Conservation (phyloP, 257 asterid species). For the Petrea volubilis region DNA sequence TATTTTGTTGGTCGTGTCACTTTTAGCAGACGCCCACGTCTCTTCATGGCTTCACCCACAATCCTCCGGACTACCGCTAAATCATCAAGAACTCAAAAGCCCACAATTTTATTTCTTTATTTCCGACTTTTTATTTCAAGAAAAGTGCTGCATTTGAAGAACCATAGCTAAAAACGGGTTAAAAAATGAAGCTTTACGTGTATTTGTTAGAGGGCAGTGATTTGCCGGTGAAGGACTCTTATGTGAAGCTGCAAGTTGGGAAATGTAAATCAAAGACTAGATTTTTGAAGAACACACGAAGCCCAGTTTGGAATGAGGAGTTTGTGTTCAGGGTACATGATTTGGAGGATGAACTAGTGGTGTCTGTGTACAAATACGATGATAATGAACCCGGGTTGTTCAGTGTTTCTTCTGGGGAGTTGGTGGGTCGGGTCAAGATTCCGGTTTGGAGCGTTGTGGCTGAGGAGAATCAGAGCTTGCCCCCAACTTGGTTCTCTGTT, state of each 20-base stretch:
- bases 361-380: conserved; percentile 50
- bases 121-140: background rate
- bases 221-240: conserved; percentile 58
- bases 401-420: conserved; percentile 41
- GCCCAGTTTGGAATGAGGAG: conserved; percentile 88
- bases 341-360: conserved; percentile 63
- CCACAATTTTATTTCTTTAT: background rate
- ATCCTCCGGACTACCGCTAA: conserved; percentile 26
- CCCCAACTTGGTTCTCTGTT: conserved; percentile 81
- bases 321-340: conserved; percentile 68
- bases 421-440: conserved; percentile 70
- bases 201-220: conserved; percentile 71
- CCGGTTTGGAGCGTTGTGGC: conserved; percentile 63
- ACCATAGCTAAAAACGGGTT: background rate
- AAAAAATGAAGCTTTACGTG: conserved; percentile 65
- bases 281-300: conserved; percentile 45
- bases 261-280: conserved; percentile 67
- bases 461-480: conserved; percentile 69
- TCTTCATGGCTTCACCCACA: conserved; percentile 40
- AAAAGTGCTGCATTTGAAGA: conserved; percentile 12
- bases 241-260: conserved; percentile 68
- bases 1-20: conserved; percentile 49
- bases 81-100: conserved; percentile 22
- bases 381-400: conserved; percentile 60
- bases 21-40: conserved; percentile 52